phyloP scores from a whole-genome alignment of 495 filamentous ascomycete species.

The Aspergillus bridgeri region DNA sequence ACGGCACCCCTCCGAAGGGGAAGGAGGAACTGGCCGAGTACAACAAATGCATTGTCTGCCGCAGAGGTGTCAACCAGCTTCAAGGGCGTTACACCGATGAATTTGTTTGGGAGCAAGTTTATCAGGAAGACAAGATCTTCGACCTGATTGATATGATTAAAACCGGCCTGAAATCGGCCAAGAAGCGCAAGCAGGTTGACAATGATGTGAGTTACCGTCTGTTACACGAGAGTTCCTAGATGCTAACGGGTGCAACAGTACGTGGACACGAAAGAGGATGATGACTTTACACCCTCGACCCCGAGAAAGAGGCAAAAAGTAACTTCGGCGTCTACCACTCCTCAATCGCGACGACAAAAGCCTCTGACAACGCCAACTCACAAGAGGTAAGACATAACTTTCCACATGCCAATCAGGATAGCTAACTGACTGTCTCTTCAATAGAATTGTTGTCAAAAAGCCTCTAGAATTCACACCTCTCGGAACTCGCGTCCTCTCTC shows the following conservation, averaged over 20 bases:
- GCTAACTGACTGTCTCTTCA: constrained; percentile 1
- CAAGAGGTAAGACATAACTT: constrained; percentile 48
- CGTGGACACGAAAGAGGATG: constrained; percentile 42
- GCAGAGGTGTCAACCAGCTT: constrained; percentile 80
- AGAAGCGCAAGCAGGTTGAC: constrained; percentile 42
- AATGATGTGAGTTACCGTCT: constrained; percentile 42
- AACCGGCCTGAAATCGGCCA: constrained; percentile 57
- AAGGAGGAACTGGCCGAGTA: constrained; percentile 58
- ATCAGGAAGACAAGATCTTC: constrained; percentile 60
- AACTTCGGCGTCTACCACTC: constrained; percentile 53
- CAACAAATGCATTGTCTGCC: constrained; percentile 88
- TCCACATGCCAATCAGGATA: neutral
- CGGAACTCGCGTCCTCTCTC: constrained; percentile 80
- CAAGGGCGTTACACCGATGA: constrained; percentile 91
- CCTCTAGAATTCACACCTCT: constrained; percentile 93
- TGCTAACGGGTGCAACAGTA: constrained; percentile 31
- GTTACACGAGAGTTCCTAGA: neutral
- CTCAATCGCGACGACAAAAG: constrained; percentile 53
- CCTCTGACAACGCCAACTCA: constrained; percentile 66
- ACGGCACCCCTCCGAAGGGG: constrained; percentile 67
- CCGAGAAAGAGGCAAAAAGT: constrained; percentile 57
- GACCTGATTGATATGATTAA: constrained; percentile 62
- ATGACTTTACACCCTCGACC: constrained; percentile 49
- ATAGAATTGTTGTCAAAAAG: constrained; percentile 77
- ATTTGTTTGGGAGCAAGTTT: constrained; percentile 86